Conservation (phyloP, 202 grass and related monocot genomes). For the Schoenoplectus triqueter region DNA sequence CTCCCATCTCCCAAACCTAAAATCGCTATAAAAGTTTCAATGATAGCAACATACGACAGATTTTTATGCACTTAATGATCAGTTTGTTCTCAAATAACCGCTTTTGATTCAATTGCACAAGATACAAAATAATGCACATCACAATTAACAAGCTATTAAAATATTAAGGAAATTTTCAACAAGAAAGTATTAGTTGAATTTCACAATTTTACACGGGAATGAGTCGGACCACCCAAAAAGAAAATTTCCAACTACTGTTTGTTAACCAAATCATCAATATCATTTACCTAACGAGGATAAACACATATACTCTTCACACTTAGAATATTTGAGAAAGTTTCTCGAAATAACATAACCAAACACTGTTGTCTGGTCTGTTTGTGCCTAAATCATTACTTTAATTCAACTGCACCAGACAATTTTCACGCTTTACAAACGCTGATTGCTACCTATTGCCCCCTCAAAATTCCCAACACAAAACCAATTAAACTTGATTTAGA, state of each 20-base stretch:
- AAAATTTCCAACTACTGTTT: background rate
- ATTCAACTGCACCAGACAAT: background rate
- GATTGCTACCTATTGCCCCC: background rate
- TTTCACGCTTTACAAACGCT: background rate
- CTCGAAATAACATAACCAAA: background rate
- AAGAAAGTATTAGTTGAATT: background rate
- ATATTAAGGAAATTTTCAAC: background rate
- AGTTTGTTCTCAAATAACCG: constrained; percentile 1
- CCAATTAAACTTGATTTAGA: background rate
- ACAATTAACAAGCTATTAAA: background rate
- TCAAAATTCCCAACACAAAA: background rate
- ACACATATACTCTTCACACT: background rate
- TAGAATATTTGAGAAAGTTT: background rate
- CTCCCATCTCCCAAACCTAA: background rate
- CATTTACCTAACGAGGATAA: constrained; percentile 17
- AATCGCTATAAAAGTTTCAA: background rate
- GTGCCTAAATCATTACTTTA: background rate
- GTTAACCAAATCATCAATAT: constrained; percentile 10
- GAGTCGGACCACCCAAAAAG: background rate
- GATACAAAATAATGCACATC: background rate
- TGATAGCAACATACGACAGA: background rate
- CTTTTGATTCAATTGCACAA: background rate
- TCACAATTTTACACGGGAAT: background rate
- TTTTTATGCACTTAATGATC: background rate
- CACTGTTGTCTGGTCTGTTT: background rate